Base-by-base conservation (phyloP, 805 yeast genomes). In the Starmerella geochares region DNA sequence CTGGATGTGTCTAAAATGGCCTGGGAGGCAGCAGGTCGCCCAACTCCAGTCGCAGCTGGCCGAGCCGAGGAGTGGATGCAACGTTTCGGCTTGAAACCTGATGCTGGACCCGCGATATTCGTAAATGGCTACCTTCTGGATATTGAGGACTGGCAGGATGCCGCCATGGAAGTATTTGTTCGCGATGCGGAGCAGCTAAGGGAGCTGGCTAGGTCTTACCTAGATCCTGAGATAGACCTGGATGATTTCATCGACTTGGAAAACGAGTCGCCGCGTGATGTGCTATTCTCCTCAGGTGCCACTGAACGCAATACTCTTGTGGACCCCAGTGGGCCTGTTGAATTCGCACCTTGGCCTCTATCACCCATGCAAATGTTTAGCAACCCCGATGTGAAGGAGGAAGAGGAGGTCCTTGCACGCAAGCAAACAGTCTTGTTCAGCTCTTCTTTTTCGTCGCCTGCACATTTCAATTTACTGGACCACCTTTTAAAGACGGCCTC, bases 91-190 rank as follows among this genome's bases (percentile, higher is more conserved):
- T 68, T 78, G 31, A 58, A 59, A 0, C 61, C 63, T 0, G 68
- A 76, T 32, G 58, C 58, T 0, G 63, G 63, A 1, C 80, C 90
- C 0, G 63, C 75, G 0, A 67, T 86, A 3, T 72, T 86, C 45
- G 76, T 78, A 25, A 83, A 90, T 63, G 97, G 97, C 39, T 53
- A 52, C 4, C 36, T 52, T 1, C 25, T 55, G 3, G 46, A 55
- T 2, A 4, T 35, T 10, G 47, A 35, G 19, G 32, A 29, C n/a
- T 64, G 68, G 69, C 50, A 57, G 10, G 57, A 55, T 27, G 41
- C 42, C n/a, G 59, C 58, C 6, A 51, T 58, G 41, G 28, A 32
- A 9, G 43, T 55, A 17, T 56, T 61, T 80, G 16, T 65, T 68
- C 21, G 70, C 67, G 97, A 88, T 65, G 71, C 67, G 5, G 57